A percentile compares a stretch with the other conserved stretches of the same genome.
Evolutionary conservation across 495 filamentous ascomycete species (phyloP).

Genomic region (Neurospora pannonica): DNA sequence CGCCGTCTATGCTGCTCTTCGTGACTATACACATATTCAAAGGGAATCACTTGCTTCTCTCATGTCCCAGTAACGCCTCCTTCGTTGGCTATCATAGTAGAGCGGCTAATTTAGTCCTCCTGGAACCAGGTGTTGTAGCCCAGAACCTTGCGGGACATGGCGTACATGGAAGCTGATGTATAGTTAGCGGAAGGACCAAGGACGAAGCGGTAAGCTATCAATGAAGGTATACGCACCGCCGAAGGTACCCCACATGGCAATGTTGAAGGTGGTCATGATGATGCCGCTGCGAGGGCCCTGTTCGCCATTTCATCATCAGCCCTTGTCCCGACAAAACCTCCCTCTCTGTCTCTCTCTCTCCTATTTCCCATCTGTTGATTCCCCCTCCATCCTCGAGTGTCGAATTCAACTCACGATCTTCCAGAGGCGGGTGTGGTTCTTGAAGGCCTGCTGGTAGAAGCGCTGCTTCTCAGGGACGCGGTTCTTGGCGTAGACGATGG

Average conservation of each 20-base stretch:
- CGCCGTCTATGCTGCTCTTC: slow-evolving; percentile 7
- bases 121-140: slow-evolving; percentile 88
- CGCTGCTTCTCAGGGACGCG: slow-evolving; percentile 76
- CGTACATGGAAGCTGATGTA: slow-evolving; percentile 50
- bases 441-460: slow-evolving; percentile 72
- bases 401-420: slow-evolving; percentile 60
- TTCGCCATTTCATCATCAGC: slow-evolving; percentile 21
- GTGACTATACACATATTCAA: slow-evolving; percentile 18
- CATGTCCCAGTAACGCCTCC: background rate
- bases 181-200: slow-evolving; percentile 33
- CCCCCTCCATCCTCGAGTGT: background rate
- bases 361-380: background rate
- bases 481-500: slow-evolving; percentile 53
- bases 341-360: background rate
- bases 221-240: slow-evolving; percentile 27
- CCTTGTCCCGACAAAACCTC: background rate
- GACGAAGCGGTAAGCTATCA: slow-evolving; percentile 8
- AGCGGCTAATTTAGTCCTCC: slow-evolving; percentile 42
- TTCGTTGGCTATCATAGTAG: background rate
- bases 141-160: slow-evolving; percentile 44
- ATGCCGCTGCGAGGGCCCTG: slow-evolving; percentile 54
- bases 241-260: slow-evolving; percentile 55
- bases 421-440: slow-evolving; percentile 64
- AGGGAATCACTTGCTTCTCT: background rate
- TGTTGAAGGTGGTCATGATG: slow-evolving; percentile 66